Base-by-base conservation (phyloP, 2,329 filamentous ascomycete species). In the Sphaerulina populicola region DNA sequence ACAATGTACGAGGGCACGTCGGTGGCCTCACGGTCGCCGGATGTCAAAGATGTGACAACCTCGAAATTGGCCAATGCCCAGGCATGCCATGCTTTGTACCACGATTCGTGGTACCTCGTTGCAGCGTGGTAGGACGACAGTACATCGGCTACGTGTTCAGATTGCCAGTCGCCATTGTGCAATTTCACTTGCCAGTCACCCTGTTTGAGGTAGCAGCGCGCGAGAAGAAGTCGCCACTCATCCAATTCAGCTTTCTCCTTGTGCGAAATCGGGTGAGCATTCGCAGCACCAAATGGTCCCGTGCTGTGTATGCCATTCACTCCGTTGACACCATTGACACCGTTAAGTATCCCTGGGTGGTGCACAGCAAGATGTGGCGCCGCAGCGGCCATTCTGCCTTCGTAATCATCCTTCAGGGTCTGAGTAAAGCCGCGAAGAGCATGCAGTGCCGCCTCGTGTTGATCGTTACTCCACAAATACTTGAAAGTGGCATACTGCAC, bases 51-150 rank as follows among this genome's bases (percentile, higher is more conserved):
- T 61, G 93, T 94, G 35, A 97, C 90, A 51, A 98, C 93, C 70
- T 99, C 91, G 63, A 98, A 99, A 69, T 98, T 99, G 48, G 93
- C 91, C 56, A 98, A 72, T 9, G 93, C 94, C 91, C 93, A 99
- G 0, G 93, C 87, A 70, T 99, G 93, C 93, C 93, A 99, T 6
- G 94, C 93, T 71, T 98, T 99, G 74, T 98, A 98, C 81, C 91
- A 98, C 55, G 85, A 83, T 31, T 88, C 85, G 66, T 98, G 94
- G 71, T 94, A 96, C 53, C 88, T 84, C 1, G 93, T 98, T 1
- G 94, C 94, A 53, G 90, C 85, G 14, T 83, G 83, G 68, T 97
- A 98, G 1, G 93, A 89, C n/a, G 81, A 79, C 21, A 98, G 75
- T 52, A 98, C 89, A 47, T 97, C 91, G 46, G 86, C 81, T 3